Evolutionary conservation across 306 rosid species (phyloP).

Genomic region (Acacia confusa): DNA sequence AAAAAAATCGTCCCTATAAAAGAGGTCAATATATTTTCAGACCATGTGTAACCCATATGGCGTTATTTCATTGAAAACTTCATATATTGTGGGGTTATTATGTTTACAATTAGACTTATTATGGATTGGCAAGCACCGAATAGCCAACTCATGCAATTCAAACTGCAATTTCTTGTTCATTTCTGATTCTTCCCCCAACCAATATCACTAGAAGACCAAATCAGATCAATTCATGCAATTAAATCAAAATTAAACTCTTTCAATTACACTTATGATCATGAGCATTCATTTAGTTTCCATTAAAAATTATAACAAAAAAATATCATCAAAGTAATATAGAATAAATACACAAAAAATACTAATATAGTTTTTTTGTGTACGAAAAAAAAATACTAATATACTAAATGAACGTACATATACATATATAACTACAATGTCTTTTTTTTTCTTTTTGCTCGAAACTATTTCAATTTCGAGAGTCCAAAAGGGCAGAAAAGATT

Average conservation of each 20-base stretch:
- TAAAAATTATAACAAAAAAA: neutral
- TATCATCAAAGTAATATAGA: neutral
- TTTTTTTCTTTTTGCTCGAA: too few species aligned
- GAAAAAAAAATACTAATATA: too few species aligned
- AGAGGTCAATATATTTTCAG: neutral
- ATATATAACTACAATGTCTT: neutral
- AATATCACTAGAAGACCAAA: neutral
- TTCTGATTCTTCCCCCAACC: neutral
- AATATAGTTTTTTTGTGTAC: too few species aligned
- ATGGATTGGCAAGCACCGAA: neutral
- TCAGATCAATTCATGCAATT: neutral
- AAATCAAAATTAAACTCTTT: neutral
- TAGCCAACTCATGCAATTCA: neutral
- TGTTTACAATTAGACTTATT: neutral
- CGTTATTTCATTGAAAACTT: neutral
- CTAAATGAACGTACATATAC: neutral
- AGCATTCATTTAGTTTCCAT: conserved; percentile 1
- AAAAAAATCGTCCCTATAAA: too few species aligned
- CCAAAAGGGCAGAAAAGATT: neutral
- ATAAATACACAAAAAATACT: neutral
- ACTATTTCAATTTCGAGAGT: neutral
- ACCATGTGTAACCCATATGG: neutral
- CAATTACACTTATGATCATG: neutral
- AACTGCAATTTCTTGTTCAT: neutral
- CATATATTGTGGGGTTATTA: neutral